These are phyloP conservation scores for Dicorynia guianensis DNA, from an alignment of 306 rosid species.

Conservation along the genomic window DNA sequence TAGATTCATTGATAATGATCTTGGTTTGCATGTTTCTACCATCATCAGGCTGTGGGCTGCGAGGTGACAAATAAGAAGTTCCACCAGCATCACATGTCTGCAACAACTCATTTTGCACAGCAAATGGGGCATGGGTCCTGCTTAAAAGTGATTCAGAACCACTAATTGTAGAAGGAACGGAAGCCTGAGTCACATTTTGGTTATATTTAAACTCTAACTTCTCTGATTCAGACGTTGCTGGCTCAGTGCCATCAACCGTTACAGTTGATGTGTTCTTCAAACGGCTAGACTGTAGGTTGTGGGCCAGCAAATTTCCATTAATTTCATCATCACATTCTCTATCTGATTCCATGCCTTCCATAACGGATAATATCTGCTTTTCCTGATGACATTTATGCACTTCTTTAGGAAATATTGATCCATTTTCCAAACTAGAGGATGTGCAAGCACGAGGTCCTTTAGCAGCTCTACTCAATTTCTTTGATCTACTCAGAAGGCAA, in stretches of 20 bases:
- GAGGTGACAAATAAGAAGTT: not conserved
- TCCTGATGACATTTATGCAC: not conserved
- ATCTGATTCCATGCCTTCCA: not conserved
- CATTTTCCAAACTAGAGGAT: conserved; percentile 29
- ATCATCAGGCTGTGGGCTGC: not conserved
- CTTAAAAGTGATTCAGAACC: conserved; percentile 12
- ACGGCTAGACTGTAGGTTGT: not conserved
- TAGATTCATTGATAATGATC: not conserved
- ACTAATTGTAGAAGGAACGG: not conserved
- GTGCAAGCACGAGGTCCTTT: conserved; percentile 11
- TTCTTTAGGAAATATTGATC: conserved; percentile 9
- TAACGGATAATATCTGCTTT: not conserved
- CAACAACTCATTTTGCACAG: conserved; percentile 20
- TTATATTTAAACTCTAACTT: not conserved
- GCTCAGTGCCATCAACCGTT: conserved; percentile 27
- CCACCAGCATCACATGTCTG: conserved; percentile 32
- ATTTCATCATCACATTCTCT: conserved; percentile 2
- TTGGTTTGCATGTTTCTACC: not conserved
- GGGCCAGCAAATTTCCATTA: not conserved
- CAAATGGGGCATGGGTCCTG: conserved; percentile 18
- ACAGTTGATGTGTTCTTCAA: conserved; percentile 8
- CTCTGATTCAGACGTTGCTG: conserved; percentile 30
- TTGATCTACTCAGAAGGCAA: conserved; percentile 41
- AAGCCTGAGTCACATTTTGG: conserved; percentile 23
- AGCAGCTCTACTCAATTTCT: conserved; percentile 41